These are phyloP conservation scores for Cercospora sp. DNA, from an alignment of 2,329 filamentous ascomycete genomes.

Conservation along the genomic window DNA sequence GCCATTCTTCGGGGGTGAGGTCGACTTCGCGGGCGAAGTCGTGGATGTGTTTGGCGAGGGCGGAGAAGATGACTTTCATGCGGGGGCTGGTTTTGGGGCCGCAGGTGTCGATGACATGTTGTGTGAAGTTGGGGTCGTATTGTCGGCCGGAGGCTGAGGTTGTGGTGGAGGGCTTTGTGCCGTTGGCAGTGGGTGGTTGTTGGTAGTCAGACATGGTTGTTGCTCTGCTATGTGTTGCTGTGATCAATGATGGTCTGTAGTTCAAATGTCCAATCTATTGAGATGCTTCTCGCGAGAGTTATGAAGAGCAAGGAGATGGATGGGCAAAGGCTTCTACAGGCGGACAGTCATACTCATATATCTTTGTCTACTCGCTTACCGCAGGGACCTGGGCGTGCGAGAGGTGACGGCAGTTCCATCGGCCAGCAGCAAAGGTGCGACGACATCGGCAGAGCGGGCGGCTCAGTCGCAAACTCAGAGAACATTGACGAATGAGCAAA, in stretches of 20 bases:
- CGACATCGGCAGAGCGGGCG: slow-evolving; percentile 10
- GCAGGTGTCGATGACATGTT: slow-evolving; percentile 71
- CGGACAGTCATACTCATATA: slow-evolving; percentile 9
- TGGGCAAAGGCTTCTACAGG: slow-evolving; percentile 6
- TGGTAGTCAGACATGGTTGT: slow-evolving; percentile 10
- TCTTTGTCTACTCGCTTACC: slow-evolving; percentile 13
- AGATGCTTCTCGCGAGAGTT: neutral
- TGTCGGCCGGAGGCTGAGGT: slow-evolving; percentile 31
- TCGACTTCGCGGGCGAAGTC: slow-evolving; percentile 77
- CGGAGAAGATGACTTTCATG: slow-evolving; percentile 62
- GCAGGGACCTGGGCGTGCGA: slow-evolving; percentile 11
- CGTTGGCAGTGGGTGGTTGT: slow-evolving; percentile 10
- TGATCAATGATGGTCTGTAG: neutral
- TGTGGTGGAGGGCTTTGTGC: neutral
- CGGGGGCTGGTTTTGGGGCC: slow-evolving; percentile 67
- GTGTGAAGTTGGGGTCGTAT: slow-evolving; percentile 77
- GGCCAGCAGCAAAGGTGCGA: slow-evolving; percentile 10
- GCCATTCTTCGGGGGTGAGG: slow-evolving; percentile 75
- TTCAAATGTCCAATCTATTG: neutral
- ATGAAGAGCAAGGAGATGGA: neutral
- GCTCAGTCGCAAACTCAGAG: slow-evolving; percentile 2
- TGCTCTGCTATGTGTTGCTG: slow-evolving; percentile 2
- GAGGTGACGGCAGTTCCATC: slow-evolving; percentile 21
- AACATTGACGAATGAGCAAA: slow-evolving; percentile 9
- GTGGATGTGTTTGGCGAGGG: slow-evolving; percentile 71